Base-by-base conservation (phyloP, 345 rosid genomes). In the Acer yangbiense region DNA sequence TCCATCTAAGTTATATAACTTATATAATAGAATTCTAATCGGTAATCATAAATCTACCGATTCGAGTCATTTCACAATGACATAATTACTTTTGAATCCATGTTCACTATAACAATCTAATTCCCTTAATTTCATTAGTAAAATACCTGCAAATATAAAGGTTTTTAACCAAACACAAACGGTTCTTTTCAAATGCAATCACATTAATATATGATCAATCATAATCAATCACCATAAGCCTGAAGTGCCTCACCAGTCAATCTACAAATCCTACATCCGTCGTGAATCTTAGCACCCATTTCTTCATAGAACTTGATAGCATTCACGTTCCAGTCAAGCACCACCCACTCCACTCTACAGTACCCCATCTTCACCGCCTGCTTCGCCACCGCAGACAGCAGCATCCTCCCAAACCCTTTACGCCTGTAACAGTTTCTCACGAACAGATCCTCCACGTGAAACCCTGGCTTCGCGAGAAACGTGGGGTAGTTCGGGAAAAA, bases 331-430 rank as follows among this genome's bases (percentile, higher is more conserved):
- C 97, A 94, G 74, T 92, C 98, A 77, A 92, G 91, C 75, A 93
- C 99, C 58, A 87, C 82, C 98, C 98, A 93, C 71, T 91, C 97
- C 3, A 95, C 98, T 75, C 97, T 91, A 14, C 93, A 97, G 60
- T 92, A 93, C 65, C 88, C 94, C 94, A 93, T 92, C 76, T 89
- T 89, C 87, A 88, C 97, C 7, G 97, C 97, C 79, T 93, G 98
- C 39, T 74, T 85, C 13, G 98, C 97, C 80, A 95, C 99, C 7
- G 97, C 97, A 0, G 89, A 75, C 50, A 95, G 75, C 73, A 95
- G 76, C 93, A 95, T 85, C 73, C 75, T 82, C 82, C 98, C 99
- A 1, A 94, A 79, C 0, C 98, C 95, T 80, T 83, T 91, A 81
- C 98, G 89, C 86, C 97, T 72, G 62, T 91, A 92, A 57, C 94